Base-by-base conservation (phyloP, 2,329 filamentous ascomycete species). In the Penicillium sp. region DNA sequence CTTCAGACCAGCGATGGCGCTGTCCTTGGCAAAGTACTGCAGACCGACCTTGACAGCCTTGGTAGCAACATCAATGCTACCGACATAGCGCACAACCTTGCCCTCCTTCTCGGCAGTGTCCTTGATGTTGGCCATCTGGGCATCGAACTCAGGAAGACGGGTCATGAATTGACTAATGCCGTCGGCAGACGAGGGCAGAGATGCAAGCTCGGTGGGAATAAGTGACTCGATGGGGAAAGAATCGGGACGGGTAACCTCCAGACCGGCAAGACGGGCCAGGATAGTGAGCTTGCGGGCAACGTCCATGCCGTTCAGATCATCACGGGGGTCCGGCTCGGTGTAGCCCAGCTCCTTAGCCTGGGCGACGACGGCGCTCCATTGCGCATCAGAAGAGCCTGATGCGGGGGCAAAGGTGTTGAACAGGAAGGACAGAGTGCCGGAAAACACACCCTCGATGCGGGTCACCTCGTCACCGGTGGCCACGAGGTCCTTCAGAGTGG, bases 281-380 rank as follows among this genome's bases (percentile, higher is more conserved):
- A 99, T 99, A 14, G 92, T 97, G 61, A 97, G 78, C 73, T 99
- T 99, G 34, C 93, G 80, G n/a, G 93, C 93, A 43, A 99, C 88
- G 64, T 95, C 89, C 63, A 93, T 77, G 10, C 89, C 89, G 68
- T 95, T 95, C 60, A 95, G 76, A 66, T 95, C 89, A 67, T 95
- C 89, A 54, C 89, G 79, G 45, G 89, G 88, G 67, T 95, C 89
- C 0, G 89, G 89, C 74, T 95, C 89, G 0, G 89, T 95, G 75
- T 95, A 99, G 18, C 93, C 93, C 40, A 95, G 79, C 52, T 90
- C 83, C 77, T 96, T 95, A 48, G 93, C 93, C 72, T 92, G 90
- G 66, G 82, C 84, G 29, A 99, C 93, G 67, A 95, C 91, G 41
- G 87, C 87, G 36, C 89, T 93, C 86, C 95, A 99, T 64, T 86